Base-by-base conservation (phyloP, 257 asterid genomes). In the Solanum stenotomum region DNA sequence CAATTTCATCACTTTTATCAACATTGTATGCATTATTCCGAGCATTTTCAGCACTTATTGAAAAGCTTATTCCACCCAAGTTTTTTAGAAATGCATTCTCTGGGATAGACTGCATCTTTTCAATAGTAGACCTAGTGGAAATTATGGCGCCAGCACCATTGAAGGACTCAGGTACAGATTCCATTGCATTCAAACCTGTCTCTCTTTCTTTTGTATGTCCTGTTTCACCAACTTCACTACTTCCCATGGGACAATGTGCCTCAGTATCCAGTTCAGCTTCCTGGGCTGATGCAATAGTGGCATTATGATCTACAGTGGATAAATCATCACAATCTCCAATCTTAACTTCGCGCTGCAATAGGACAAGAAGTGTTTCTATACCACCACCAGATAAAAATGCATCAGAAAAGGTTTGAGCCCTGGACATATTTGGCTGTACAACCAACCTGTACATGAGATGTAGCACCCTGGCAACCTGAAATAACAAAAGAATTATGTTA, bases 351-450 rank as follows among this genome's bases (percentile, higher is more conserved):
- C 96, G 98, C 93, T 97, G 99, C 94, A 97, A 90, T 89, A 96
- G 93, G 90, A 94, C 98, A 90, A 97, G 98, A 91, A 97, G 98
- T 86, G 99, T 95, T 89, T 97, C 99, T 89, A 96, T 89, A 92
- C 99, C 99, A 87, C 99, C 99, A 87, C 93, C 93, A 37, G 98
- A 93, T 87, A 95, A 90, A 92, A 97, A 96, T 87, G 99, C 99
- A 89, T 97, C 97, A 20, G 98, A 95, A 87, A 97, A 97, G 90
- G 94, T 92, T 90, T 95, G 94, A 89, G 99, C 98, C 89, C 99
- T 93, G 77, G 96, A 91, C 37, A 89, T 88, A 89, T 97, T 97
- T 82, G 99, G 99, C 90, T 97, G 99, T 84, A 97, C 98, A 87
- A 96, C 98, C 93, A 97, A 90, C 92, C 98, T 92, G 90, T 97